Evolutionary conservation across 2,329 filamentous ascomycete genomes (phyloP), one percentile per base, ranked within the genome.

Genomic region (Cordyceps militaris): DNA sequence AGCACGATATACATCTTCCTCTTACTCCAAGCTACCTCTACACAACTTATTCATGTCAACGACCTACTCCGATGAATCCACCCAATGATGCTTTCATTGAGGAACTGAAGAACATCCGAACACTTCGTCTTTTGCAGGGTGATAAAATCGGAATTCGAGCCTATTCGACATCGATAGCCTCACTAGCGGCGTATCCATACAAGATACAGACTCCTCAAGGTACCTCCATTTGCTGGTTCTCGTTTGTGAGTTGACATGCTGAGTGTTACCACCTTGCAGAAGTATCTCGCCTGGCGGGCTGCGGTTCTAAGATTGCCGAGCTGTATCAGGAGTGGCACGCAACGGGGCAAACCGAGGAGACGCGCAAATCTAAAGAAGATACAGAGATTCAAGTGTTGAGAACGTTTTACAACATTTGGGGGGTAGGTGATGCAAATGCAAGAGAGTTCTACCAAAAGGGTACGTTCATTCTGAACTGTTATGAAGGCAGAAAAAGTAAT

Each of bases 321-420:
- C 78, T 96, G 0, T 97, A 87, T 69, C 77, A 85, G 21, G 88
- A 96, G 67, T 97, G 86, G 79, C 82, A 73, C 13, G 67, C 76
- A 2, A 79, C 79, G 0, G 86, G 84, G 0, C 75, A 71, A 16
- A 74, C 96, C 5, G 68, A 76, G 36, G 88, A 89, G 24, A 85
- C 86, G 0, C 74, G 80, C 8, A 81, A 84, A 4, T 80, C 88
- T 1, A 80, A 87, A 52, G 71, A 74, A 0, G 85, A 96, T 63
- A 75, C 82, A 13, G 82, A 79, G 58, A 77, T 94, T 59, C 77
- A 78, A 21, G 78, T 85, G 0, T 72, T 97, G 3, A 77, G 82
- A 46, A 69, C 79, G 0, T 97, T 97, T 70, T 89, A 88, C 72
- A 78, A 88, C 4, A 95, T 97, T 58, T 96, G 91, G 89, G 93